Conservation (phyloP, 2,329 filamentous ascomycete genomes). For the Exophiala sp. region DNA sequence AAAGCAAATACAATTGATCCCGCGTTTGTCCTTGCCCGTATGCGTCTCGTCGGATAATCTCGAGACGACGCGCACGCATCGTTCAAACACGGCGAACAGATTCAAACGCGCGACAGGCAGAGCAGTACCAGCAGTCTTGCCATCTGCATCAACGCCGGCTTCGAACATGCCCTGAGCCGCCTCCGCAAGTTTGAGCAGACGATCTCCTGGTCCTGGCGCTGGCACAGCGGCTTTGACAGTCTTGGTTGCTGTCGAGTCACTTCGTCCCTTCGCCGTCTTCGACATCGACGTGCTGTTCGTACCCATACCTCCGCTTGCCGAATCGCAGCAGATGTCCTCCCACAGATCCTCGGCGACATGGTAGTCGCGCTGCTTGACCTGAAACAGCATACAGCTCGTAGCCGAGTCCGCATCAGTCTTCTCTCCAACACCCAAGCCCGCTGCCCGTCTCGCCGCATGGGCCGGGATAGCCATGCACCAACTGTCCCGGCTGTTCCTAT, state of each 20-base stretch:
- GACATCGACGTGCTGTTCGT: not conserved
- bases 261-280: not conserved
- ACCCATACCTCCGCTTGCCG: not conserved
- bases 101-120: slow-evolving; percentile 29
- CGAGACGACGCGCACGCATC: slow-evolving; percentile 27
- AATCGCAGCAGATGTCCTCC: not conserved
- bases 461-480: slow-evolving; percentile 30
- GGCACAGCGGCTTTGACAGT: not conserved
- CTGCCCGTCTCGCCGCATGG: slow-evolving; percentile 28
- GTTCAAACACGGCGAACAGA: slow-evolving; percentile 28
- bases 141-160: not conserved
- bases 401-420: slow-evolving; percentile 7
- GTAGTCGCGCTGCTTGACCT: slow-evolving; percentile 28
- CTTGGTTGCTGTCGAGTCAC: not conserved
- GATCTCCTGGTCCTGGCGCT: not conserved
- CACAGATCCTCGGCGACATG: slow-evolving; percentile 20
- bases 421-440: slow-evolving; percentile 27
- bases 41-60: slow-evolving; percentile 29
- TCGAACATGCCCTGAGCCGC: not conserved
- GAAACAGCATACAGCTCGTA: slow-evolving; percentile 23
- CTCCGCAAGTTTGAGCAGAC: not conserved
- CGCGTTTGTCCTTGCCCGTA: slow-evolving; percentile 15
- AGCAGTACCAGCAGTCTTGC: not conserved
- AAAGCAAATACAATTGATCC: slow-evolving; percentile 31
- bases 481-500: slow-evolving; percentile 25